These are phyloP conservation scores for Ammopiptanthus mongolicus DNA, from an alignment of 306 rosid species.

Conservation along the genomic window DNA sequence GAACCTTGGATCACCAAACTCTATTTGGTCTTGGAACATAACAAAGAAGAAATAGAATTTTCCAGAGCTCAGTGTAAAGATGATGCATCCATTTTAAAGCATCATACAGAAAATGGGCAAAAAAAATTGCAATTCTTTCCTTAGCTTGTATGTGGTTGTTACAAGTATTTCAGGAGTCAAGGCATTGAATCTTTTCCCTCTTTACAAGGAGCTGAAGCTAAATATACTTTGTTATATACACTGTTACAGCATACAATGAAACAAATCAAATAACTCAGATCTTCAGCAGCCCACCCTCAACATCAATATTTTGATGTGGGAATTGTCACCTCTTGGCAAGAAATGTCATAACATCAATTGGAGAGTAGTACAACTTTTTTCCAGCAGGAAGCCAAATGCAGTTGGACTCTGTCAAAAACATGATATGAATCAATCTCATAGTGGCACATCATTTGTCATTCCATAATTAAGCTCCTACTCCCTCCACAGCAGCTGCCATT, in stretches of 20 bases:
- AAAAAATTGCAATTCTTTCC: conserved; percentile 26
- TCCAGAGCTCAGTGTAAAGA: conserved; percentile 15
- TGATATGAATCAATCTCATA: conserved; percentile 3
- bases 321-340: conserved; percentile 14
- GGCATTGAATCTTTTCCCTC: conserved; percentile 40
- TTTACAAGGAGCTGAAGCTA: conserved; percentile 61
- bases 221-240: conserved; percentile 61
- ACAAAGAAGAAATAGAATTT: conserved; percentile 9
- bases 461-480: conserved; percentile 45
- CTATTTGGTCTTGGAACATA: conserved; percentile 4
- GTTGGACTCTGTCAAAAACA: conserved; percentile 7
- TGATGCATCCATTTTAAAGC: conserved; percentile 43
- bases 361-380: background rate
- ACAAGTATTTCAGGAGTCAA: conserved; percentile 37
- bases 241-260: conserved; percentile 34
- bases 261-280: conserved; percentile 30
- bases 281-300: conserved; percentile 29
- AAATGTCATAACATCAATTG: conserved; percentile 18
- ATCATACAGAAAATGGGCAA: conserved; percentile 39
- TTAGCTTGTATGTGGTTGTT: conserved; percentile 29
- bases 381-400: conserved; percentile 1
- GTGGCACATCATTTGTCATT: conserved; percentile 28
- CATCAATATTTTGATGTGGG: conserved; percentile 20
- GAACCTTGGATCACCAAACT: conserved; percentile 3
- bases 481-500: conserved; percentile 86